phyloP scores from a whole-genome alignment of 1,284 basidiomycete genomes.

The Ceratobasidium sp. region DNA sequence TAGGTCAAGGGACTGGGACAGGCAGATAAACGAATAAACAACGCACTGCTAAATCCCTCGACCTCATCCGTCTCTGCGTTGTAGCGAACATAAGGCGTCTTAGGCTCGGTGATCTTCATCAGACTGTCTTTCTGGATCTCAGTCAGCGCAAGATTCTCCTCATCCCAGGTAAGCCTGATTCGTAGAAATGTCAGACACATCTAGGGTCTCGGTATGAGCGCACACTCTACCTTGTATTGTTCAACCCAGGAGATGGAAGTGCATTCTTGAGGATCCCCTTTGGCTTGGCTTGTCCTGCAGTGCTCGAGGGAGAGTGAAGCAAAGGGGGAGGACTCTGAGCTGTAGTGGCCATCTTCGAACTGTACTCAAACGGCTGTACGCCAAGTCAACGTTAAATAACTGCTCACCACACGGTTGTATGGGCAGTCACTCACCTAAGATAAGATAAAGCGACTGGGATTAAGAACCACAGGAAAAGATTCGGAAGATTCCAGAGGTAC shows the following conservation, averaged over 20 bases:
- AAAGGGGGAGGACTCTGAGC: slow-evolving; percentile 34
- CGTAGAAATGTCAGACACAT: background rate
- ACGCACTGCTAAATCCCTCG: slow-evolving; percentile 72
- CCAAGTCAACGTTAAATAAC: background rate
- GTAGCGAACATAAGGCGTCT: slow-evolving; percentile 94
- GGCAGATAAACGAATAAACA: slow-evolving; percentile 1
- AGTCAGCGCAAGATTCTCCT: slow-evolving; percentile 88
- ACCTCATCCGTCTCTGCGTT: slow-evolving; percentile 85
- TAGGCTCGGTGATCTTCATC: slow-evolving; percentile 97
- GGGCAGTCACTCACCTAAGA: background rate
- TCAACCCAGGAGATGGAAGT: slow-evolving; percentile 54
- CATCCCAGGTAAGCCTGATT: slow-evolving; percentile 84
- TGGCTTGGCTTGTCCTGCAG: slow-evolving; percentile 72
- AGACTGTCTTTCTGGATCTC: slow-evolving; percentile 92
- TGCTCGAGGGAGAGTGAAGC: slow-evolving; percentile 26
- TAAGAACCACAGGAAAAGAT: background rate
- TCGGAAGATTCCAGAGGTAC: slow-evolving; percentile 10
- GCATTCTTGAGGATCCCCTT: slow-evolving; percentile 88
- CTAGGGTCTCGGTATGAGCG: background rate
- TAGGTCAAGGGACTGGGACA: background rate
- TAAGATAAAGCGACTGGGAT: background rate
- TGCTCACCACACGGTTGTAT: background rate
- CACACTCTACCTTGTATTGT: slow-evolving; percentile 14
- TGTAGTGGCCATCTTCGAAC: slow-evolving; percentile 28
- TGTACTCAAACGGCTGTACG: background rate